Evolutionary conservation across 108 stramenopile species (phyloP), one percentile per base, ranked within the genome.

Genomic region (Hondaea fermentalgiana): DNA sequence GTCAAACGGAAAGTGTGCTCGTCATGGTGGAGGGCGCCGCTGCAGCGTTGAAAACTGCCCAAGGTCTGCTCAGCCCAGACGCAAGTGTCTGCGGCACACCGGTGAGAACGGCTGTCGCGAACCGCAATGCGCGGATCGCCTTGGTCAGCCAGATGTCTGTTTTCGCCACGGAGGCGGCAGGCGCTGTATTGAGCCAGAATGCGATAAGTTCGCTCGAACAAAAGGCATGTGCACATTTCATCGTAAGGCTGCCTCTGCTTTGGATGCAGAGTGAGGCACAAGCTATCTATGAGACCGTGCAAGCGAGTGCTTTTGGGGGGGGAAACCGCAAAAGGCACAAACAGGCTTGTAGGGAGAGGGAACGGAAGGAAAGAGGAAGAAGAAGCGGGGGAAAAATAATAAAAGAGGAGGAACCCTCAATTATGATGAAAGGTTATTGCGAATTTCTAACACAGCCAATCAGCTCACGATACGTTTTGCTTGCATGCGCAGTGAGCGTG

Each of bases 1-100:
- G 97, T 97, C 90, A 95, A 98, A 97, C 5, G 94, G 95, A 83
- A 97, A 95, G 90, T 99, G 98, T 88, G 97, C 97, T 44, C 96
- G 96, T 60, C 98, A 99, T 90, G 98, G 98, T 16, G 98, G 98
- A 42, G 98, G 98, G 1, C 25, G 25, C 42, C 35, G 42, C 25
- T 69, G 64, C 64, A 35, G 35, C 64, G 91, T 96, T 47, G 89
- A 92, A 25, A 94, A 93, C 3, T 69, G 64, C 64, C 6, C 6
- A 1, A 3, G 23, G 64, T 8, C 64, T 10, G 64, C n/a, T 2
- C 25, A 35, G 35, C 25, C 64, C 14, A 8, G 42, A 0, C 35
- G 64, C 64, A 42, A 35, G 2, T 69, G 64, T n/a, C 42, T 8
- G 10, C 21, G 4, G 64, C 64, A 69, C 35, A 17, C 21, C 64